Evolutionary conservation across 2,329 filamentous ascomycete genomes (phyloP), one percentile per base, ranked within the genome.

Genomic region (Ophiobolus disseminans): DNA sequence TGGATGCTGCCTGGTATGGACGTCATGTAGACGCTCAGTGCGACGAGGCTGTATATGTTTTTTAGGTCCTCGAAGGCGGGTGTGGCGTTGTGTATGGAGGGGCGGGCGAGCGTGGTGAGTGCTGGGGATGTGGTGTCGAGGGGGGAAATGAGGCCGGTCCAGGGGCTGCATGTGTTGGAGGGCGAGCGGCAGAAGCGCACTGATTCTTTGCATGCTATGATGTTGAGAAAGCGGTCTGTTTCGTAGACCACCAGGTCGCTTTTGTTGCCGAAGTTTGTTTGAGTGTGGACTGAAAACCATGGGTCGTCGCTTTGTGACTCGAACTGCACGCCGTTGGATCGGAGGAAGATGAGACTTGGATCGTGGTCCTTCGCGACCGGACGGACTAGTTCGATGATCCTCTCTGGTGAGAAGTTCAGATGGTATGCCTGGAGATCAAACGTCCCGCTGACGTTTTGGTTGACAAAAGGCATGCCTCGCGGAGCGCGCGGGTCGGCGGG

Each of bases 1-100:
- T 43, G 40, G 26, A 43, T 43, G n/a, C 26, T 35, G 19, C 19
- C 30, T 9, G 30, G 40, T n/a, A 43, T 43, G 17, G 40, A 32
- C 4, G 40, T 43, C 3, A 22, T 7, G 11, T 21, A 8, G 9
- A 20, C 17, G 19, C n/a, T 23, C 16, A 43, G 17, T 1, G 26
- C 20, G 9, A 43, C 32, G 10, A 38, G 32, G 2, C 13, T 13
- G 8, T 28, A 23, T 1, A 22, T 16, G 4, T 19, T 10, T 5
- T 7, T 20, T 9, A 38, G 14, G 11, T 30, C 23, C 8, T 22
- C 16, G 20, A 13, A 45, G 11, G 28, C 34, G 13, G 26, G n/a
- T 17, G 32, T 26, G 14, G 13, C 16, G n/a, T 38, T 45, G 8
- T 19, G 11, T n/a, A 37, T 21, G 7, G 22, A 20, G 9, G 13